These are phyloP conservation scores for Quercus phellos DNA, from an alignment of 331 rosid genomes.

Conservation along the genomic window DNA sequence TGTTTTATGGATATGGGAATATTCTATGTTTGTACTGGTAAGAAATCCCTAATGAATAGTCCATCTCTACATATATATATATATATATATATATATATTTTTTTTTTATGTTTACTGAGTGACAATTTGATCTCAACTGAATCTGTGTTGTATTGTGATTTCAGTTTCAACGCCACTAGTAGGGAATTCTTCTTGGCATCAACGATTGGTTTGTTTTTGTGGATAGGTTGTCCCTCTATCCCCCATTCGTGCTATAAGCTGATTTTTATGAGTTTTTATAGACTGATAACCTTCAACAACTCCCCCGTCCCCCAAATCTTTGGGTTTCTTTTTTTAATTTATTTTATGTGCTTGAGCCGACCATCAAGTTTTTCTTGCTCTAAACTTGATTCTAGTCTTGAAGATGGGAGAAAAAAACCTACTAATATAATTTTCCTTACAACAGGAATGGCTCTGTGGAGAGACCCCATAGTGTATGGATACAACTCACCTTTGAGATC, in stretches of 20 bases:
- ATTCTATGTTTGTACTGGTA: conserved; percentile 73
- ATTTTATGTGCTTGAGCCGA: neutral
- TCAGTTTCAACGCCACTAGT: conserved; percentile 66
- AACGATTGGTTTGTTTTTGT: conserved; percentile 54
- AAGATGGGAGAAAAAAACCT: neutral
- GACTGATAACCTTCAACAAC: neutral
- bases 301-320: too few species aligned
- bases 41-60: conserved; percentile 17
- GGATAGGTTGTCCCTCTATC: conserved; percentile 63
- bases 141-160: conserved; percentile 21
- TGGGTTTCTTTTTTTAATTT: too few species aligned
- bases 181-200: conserved; percentile 82
- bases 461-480: conserved; percentile 67
- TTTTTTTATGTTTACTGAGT: neutral
- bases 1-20: conserved; percentile 91
- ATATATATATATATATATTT: too few species aligned
- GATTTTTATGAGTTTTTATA: neutral
- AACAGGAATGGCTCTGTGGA: conserved; percentile 79
- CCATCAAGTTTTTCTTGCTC: neutral
- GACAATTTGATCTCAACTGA: conserved; percentile 8
- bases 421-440: neutral
- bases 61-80: conserved; percentile 6
- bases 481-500: conserved; percentile 60
- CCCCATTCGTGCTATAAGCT: neutral
- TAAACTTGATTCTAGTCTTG: neutral